Evolutionary conservation across 1,284 basidiomycete species (phyloP).

Genomic region (Filobasidium uniguttulatum): DNA sequence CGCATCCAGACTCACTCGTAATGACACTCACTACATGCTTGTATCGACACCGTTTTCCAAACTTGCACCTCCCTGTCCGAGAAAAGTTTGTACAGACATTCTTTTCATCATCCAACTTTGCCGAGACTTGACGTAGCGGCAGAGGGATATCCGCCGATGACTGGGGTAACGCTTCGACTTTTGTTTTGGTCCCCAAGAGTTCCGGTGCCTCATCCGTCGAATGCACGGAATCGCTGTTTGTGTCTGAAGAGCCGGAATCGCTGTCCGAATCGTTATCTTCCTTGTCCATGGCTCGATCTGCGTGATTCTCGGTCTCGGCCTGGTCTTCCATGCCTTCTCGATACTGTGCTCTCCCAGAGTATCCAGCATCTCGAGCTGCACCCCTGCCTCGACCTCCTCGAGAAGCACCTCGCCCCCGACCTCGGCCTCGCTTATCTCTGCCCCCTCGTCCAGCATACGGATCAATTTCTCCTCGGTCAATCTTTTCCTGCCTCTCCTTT

Average conservation of each 20-base stretch:
- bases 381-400: slow-evolving; percentile 24
- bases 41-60: slow-evolving; percentile 26
- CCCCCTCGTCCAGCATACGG: no score
- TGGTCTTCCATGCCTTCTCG: slow-evolving; percentile 1
- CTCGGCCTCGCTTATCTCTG: no score
- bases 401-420: slow-evolving; percentile 17
- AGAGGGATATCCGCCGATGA: background rate
- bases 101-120: background rate
- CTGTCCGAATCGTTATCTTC: slow-evolving; percentile 1
- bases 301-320: slow-evolving; percentile 1
- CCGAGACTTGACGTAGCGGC: background rate
- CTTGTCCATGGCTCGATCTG: slow-evolving; percentile 9
- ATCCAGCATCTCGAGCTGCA: slow-evolving; percentile 13
- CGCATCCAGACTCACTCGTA: no score
- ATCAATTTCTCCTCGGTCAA: slow-evolving; percentile 59
- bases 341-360: slow-evolving; percentile 23
- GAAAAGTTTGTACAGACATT: slow-evolving; percentile 27
- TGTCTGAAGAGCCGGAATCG: background rate
- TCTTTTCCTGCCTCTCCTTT: slow-evolving; percentile 58
- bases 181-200: no score
- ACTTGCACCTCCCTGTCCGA: slow-evolving; percentile 24
- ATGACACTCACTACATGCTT: slow-evolving; percentile 19
- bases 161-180: no score
- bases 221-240: slow-evolving; percentile 1
- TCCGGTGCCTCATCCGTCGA: no score